Evolutionary conservation across 768 basidiomycete species (phyloP).

Genomic region (Pisolithus albus): DNA sequence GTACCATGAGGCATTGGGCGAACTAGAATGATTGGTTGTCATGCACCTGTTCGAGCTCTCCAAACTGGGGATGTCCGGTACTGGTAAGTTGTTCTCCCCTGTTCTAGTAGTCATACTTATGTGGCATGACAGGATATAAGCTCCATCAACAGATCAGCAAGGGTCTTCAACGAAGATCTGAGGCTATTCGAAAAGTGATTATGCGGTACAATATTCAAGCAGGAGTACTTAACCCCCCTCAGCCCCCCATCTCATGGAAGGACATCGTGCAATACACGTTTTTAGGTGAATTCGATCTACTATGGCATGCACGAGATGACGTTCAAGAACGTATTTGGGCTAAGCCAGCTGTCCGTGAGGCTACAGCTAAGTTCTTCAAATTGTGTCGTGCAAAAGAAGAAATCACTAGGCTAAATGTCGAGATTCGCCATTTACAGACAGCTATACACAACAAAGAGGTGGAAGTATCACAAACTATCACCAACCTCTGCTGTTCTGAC

Average conservation of each 20-base stretch:
- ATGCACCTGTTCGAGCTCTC: conserved; percentile 24
- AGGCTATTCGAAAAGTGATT: conserved; percentile 24
- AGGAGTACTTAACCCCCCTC: conserved; percentile 11
- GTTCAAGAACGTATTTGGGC: no score
- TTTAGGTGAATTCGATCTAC: no score
- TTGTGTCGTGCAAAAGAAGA: no score
- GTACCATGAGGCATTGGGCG: conserved; percentile 19
- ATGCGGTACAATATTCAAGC: conserved; percentile 21
- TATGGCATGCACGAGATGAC: no score
- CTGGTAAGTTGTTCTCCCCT: conserved; percentile 8
- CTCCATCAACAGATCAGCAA: conserved; percentile 28
- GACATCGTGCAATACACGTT: conserved; percentile 14
- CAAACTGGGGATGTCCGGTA: conserved; percentile 19
- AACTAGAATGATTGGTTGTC: conserved; percentile 24
- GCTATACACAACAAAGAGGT: no score
- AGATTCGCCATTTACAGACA: no score
- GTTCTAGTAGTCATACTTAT: not conserved
- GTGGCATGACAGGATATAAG: conserved; percentile 22
- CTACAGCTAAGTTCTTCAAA: no score
- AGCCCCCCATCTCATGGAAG: conserved; percentile 9
- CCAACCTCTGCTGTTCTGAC: no score
- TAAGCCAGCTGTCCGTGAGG: no score
- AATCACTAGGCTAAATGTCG: no score
- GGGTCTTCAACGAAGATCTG: no score
- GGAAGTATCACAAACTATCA: no score